Conservation (phyloP, 768 basidiomycete species). For the Cystofilobasidium macerans region DNA sequence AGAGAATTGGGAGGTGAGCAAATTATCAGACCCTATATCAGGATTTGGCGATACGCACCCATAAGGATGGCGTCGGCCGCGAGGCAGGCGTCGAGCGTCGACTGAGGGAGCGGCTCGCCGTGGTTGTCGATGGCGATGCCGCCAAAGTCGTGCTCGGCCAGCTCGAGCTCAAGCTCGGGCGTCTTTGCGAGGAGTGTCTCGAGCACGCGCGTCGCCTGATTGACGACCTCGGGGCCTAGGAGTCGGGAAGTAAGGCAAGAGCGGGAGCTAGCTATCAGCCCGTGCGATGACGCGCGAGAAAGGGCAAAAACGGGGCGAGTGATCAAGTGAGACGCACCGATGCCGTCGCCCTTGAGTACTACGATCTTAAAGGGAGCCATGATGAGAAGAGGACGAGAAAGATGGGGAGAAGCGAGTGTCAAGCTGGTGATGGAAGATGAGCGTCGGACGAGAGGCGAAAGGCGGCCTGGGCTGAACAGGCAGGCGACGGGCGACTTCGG, state of each 20-base stretch:
- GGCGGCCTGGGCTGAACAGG: too few species aligned
- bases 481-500: too few species aligned
- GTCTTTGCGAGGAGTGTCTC: constrained; percentile 56
- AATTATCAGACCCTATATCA: neutral
- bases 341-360: constrained; percentile 91
- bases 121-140: constrained; percentile 81
- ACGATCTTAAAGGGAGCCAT: constrained; percentile 56
- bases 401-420: neutral
- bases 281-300: neutral
- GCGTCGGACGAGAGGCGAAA: too few species aligned
- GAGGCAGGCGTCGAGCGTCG: constrained; percentile 77
- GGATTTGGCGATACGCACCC: constrained; percentile 47
- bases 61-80: constrained; percentile 91
- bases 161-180: constrained; percentile 53
- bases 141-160: constrained; percentile 72
- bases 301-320: constrained; percentile 6
- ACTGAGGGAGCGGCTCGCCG: constrained; percentile 72
- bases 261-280: too few species aligned
- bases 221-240: constrained; percentile 78
- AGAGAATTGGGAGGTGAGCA: neutral
- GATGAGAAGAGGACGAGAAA: neutral
- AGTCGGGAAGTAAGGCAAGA: too few species aligned
- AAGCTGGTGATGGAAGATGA: too few species aligned
- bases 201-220: constrained; percentile 72
- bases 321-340: constrained; percentile 49